Base-by-base conservation (phyloP, 1,284 basidiomycete species). In the Stygiomarasmius scandens region DNA sequence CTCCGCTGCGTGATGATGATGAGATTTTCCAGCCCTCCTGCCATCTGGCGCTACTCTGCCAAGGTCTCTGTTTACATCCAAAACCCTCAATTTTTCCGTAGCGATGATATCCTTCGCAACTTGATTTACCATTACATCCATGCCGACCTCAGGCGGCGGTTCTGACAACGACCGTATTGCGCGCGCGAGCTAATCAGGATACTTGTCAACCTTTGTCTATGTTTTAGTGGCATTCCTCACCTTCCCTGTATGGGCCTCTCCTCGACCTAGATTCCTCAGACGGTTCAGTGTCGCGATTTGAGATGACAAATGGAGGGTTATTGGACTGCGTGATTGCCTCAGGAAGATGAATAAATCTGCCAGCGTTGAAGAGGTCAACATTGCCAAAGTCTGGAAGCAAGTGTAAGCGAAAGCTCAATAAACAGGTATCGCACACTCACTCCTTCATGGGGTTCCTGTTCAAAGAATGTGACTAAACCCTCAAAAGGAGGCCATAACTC, bases 401-500 rank as follows among this genome's bases (percentile, higher is more conserved):
- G 41, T 3, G 25, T 45, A 2, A 38, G 8, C 10, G 2, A 36
- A 51, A 36, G 8, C n/a, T 16, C 9, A 12, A 16, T n/a, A 16
- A 32, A 38, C 16, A 1, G 8, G 60, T 34, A 22, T 23, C 9
- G 23, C 24, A 10, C 47, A 62, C 80, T 67, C 64, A 87, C 87
- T 58, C 80, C 80, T 24, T 70, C 69, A 55, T 77, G 74, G 4
- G 73, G 71, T 56, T 83, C 82, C 3, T 63, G 66, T 60, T 84
- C 82, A 44, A 86, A 74, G 4, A 77, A 72, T 22, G 71, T 66
- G 16, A 87, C 68, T 14, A 89, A 71, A 23, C 70, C 69, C 62
- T 86, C 84, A 58, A 88, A 89, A 0, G 85, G 78, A 1, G 86
- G 82, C 87, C 87, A 91, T 12, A 91, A 67, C 61, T 88, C 85